A percentile compares a stretch with the other conserved stretches of the same genome.
Evolutionary conservation across 441 rosid species (phyloP).

Genomic region (Gossypium lobatum): DNA sequence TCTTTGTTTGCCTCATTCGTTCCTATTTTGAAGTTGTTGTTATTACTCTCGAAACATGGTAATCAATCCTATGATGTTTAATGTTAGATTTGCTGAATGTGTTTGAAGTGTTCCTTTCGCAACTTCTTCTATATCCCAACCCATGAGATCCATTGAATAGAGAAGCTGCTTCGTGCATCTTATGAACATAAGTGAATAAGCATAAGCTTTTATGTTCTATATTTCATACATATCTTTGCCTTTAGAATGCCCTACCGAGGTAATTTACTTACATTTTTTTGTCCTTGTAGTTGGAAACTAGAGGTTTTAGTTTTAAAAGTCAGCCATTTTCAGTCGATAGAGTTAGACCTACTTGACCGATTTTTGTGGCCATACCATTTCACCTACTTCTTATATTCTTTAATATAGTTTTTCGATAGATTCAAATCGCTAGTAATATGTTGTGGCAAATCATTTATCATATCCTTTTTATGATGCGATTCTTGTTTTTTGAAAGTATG

Average conservation of each 20-base stretch:
- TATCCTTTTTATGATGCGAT: not conserved
- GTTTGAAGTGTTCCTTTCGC: slow-evolving; percentile 89
- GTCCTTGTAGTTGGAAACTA: not conserved
- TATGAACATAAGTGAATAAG: slow-evolving; percentile 69
- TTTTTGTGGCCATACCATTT: not conserved
- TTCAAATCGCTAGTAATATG: not conserved
- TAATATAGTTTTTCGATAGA: too few species aligned
- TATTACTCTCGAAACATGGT: slow-evolving; percentile 15
- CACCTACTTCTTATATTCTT: too few species aligned
- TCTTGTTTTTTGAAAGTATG: not conserved
- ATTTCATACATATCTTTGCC: not conserved
- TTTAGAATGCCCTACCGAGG: not conserved
- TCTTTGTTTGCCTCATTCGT: not conserved
- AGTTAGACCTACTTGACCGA: not conserved
- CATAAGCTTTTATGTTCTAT: not conserved
- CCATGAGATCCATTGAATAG: slow-evolving; percentile 91
- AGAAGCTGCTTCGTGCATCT: slow-evolving; percentile 71
- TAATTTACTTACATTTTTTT: not conserved
- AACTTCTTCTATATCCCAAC: slow-evolving; percentile 86
- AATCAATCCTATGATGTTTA: not conserved
- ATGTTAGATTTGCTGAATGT: slow-evolving; percentile 75
- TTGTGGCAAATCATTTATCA: not conserved
- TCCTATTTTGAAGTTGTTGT: not conserved
- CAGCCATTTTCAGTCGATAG: not conserved
- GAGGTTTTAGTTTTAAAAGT: not conserved